Percentiles rank a stretch among this genome's conserved stretches.
These are phyloP conservation scores for Suhomyces yuchorum DNA, from an alignment of 1,139 yeast genomes.

Conservation along the genomic window DNA sequence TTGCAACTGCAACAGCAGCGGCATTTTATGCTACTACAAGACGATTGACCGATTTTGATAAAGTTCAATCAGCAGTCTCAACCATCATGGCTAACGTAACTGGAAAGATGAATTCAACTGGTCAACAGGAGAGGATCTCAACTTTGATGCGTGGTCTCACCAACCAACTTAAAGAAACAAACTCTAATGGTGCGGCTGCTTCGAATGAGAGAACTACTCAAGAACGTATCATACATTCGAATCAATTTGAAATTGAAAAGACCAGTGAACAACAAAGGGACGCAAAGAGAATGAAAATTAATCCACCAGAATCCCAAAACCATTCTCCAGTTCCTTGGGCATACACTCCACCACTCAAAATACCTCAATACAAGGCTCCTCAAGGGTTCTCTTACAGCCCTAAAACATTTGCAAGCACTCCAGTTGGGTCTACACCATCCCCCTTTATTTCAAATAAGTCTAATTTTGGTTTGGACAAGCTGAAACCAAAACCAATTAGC, in stretches of 20 bases:
- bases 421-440: constrained; percentile 19
- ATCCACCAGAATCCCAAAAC: neutral
- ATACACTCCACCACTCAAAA: constrained; percentile 26
- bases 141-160: constrained; percentile 25
- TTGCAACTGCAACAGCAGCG: constrained; percentile 40
- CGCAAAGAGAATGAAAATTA: neutral
- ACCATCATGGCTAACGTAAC: constrained; percentile 33
- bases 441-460: constrained; percentile 42
- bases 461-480: constrained; percentile 18
- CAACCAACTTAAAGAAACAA: neutral
- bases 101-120: constrained; percentile 26
- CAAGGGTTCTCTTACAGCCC: constrained; percentile 12
- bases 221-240: neutral
- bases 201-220: neutral
- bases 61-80: constrained; percentile 27
- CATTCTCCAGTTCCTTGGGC: constrained; percentile 7
- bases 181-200: neutral
- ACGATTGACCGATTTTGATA: constrained; percentile 18
- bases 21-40: constrained; percentile 31
- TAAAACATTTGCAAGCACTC: constrained; percentile 3
- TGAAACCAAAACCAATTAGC: constrained; percentile 10
- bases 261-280: neutral
- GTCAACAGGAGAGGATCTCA: constrained; percentile 33
- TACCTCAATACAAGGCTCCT: constrained; percentile 47
- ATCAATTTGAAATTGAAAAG: neutral